phyloP scores from a whole-genome alignment of 192 early-diverging fungal species.

The Thoreauomyces humboldtii region DNA sequence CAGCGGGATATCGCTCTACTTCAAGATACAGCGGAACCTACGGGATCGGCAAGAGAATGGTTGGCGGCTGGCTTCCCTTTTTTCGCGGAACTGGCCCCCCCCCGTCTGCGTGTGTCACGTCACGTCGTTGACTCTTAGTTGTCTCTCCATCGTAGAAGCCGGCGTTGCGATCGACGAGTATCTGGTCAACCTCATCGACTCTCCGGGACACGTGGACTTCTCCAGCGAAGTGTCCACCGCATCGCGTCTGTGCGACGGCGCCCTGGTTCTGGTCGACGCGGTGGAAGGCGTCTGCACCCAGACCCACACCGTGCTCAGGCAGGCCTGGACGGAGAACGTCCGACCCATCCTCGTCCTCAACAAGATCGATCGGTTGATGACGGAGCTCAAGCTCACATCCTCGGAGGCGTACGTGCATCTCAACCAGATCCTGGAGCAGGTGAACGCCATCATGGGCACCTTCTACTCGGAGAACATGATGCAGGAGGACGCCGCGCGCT shows the following conservation, averaged over 20 bases:
- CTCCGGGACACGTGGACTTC: slow-evolving; percentile 98
- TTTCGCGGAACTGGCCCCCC: no score
- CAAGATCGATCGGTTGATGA: slow-evolving; percentile 95
- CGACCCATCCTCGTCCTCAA: slow-evolving; percentile 93
- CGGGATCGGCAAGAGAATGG: slow-evolving; percentile 31
- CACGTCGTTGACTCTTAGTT: no score
- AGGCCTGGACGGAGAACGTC: slow-evolving; percentile 91
- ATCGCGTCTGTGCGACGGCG: slow-evolving; percentile 93
- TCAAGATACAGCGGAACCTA: slow-evolving; percentile 59
- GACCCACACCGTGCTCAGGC: slow-evolving; percentile 92
- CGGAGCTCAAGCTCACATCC: slow-evolving; percentile 89
- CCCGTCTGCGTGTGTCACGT: no score
- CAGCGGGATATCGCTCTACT: slow-evolving; percentile 92
- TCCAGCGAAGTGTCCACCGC: slow-evolving; percentile 99
- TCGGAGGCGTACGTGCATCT: slow-evolving; percentile 89
- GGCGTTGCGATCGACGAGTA: slow-evolving; percentile 65
- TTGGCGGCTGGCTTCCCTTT: no score
- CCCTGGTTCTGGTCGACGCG: slow-evolving; percentile 91
- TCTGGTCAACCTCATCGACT: slow-evolving; percentile 96
- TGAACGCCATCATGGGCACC: slow-evolving; percentile 93
- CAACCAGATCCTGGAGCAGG: slow-evolving; percentile 93
- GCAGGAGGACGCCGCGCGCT: slow-evolving; percentile 66
- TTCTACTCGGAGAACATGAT: slow-evolving; percentile 89
- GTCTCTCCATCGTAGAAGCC: no score
- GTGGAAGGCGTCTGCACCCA: slow-evolving; percentile 99